Conservation (phyloP, 1,284 basidiomycete genomes). For the Somion occarium region DNA sequence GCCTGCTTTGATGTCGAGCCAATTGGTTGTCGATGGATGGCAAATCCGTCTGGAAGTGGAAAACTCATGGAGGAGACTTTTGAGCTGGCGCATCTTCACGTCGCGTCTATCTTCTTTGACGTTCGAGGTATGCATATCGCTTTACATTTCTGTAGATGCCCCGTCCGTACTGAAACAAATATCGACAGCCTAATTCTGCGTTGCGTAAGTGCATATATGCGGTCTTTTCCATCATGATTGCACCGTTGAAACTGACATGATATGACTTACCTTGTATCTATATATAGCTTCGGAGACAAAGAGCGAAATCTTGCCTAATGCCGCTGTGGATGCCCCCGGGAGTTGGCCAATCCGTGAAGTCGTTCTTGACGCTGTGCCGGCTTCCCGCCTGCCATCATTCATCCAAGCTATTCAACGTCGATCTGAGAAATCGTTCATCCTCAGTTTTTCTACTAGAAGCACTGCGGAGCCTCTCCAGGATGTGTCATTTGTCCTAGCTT, state of each 20-base stretch:
- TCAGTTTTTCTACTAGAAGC: conserved; percentile 32
- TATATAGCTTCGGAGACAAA: not conserved
- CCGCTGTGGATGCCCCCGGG: not conserved
- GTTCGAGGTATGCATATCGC: not conserved
- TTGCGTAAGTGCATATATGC: conserved; percentile 8
- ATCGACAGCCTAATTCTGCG: not conserved
- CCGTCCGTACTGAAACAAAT: too few relatives aligned
- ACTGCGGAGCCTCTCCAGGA: conserved; percentile 21
- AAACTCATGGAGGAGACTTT: conserved; percentile 22
- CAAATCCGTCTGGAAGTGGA: conserved; percentile 21
- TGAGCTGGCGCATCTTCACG: not conserved
- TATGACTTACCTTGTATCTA: not conserved
- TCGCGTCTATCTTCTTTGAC: not conserved
- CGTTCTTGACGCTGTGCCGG: conserved; percentile 9
- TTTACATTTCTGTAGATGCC: too few relatives aligned
- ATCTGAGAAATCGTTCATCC: conserved; percentile 17
- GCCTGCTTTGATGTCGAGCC: conserved; percentile 21
- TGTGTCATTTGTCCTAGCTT: conserved; percentile 24
- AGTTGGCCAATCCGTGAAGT: not conserved
- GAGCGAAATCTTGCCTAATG: not conserved
- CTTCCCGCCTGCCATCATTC: conserved; percentile 4
- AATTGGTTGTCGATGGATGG: conserved; percentile 15
- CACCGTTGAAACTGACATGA: not conserved
- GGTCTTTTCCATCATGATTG: not conserved
- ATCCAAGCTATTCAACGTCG: conserved; percentile 23